Percentiles rank a stretch among this genome's conserved stretches.
phyloP scores from a whole-genome alignment of 495 filamentous ascomycete species.

The Aspergillus campestris region DNA sequence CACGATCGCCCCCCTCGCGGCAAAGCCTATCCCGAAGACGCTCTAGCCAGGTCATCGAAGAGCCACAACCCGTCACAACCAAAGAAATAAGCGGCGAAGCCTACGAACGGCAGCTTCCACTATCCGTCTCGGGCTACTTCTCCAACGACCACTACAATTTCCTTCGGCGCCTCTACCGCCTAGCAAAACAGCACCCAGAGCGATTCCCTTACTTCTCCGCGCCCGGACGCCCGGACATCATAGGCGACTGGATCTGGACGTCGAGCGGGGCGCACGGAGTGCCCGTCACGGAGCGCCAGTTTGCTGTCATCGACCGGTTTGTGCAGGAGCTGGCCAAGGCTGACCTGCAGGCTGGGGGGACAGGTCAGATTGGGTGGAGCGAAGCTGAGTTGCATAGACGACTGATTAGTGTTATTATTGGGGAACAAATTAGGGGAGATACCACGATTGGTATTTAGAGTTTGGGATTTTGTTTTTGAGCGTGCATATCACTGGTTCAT shows the following conservation, averaged over 20 bases:
- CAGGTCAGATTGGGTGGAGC: slow-evolving; percentile 36
- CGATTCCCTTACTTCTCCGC: slow-evolving; percentile 32
- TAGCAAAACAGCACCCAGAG: slow-evolving; percentile 32
- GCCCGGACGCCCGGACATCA: slow-evolving; percentile 29
- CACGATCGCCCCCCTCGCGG: background rate
- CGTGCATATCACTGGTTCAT: too few species aligned
- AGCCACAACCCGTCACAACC: slow-evolving; percentile 3
- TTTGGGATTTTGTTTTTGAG: too few species aligned
- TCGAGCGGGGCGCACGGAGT: slow-evolving; percentile 36
- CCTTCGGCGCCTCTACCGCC: slow-evolving; percentile 33
- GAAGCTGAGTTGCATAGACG: slow-evolving; percentile 39
- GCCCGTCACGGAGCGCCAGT: slow-evolving; percentile 38
- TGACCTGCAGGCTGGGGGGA: slow-evolving; percentile 31
- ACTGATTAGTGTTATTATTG: slow-evolving; percentile 41
- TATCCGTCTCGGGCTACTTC: slow-evolving; percentile 35
- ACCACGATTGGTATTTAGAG: background rate
- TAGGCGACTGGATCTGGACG: slow-evolving; percentile 41
- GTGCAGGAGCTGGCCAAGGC: slow-evolving; percentile 30
- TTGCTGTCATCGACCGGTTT: slow-evolving; percentile 39
- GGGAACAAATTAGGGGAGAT: slow-evolving; percentile 37
- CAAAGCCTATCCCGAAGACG: too few species aligned
- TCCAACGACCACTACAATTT: slow-evolving; percentile 36
- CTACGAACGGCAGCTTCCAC: slow-evolving; percentile 13
- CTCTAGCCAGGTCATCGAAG: background rate
- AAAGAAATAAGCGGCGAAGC: slow-evolving; percentile 7